These are phyloP conservation scores for Taphrina populina DNA, from an alignment of 1,139 yeast species.

Conservation along the genomic window DNA sequence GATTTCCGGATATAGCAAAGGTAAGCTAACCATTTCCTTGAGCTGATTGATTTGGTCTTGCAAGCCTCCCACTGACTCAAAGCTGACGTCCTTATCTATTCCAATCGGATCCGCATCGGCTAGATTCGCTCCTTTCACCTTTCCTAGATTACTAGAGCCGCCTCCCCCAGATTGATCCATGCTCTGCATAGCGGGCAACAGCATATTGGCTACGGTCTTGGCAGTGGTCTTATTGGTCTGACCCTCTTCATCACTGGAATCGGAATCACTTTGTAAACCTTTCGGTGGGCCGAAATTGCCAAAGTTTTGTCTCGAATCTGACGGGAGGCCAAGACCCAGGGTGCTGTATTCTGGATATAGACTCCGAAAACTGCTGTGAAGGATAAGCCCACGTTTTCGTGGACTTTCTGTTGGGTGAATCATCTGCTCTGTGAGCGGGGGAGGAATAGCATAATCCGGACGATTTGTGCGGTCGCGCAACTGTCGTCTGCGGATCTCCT, in stretches of 20 bases:
- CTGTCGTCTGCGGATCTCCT: slow-evolving; percentile 13
- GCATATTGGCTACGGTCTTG: slow-evolving; percentile 5
- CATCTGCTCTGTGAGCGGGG: slow-evolving; percentile 32
- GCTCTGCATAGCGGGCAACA: slow-evolving; percentile 2
- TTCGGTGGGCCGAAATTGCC: slow-evolving; percentile 24
- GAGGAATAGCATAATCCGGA: slow-evolving; percentile 35
- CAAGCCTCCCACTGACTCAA: slow-evolving; percentile 86
- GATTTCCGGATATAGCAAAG: slow-evolving; percentile 87
- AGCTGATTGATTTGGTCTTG: slow-evolving; percentile 82
- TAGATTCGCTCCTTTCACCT: slow-evolving; percentile 54
- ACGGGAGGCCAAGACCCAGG: slow-evolving; percentile 21
- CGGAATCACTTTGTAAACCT: slow-evolving; percentile 21
- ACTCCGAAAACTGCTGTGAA: slow-evolving; percentile 18
- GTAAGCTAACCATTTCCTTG: slow-evolving; percentile 95
- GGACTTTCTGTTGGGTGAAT: background rate
- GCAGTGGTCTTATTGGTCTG: slow-evolving; percentile 7
- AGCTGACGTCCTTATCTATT: slow-evolving; percentile 87
- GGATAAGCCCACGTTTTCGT: slow-evolving; percentile 2
- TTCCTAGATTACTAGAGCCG: slow-evolving; percentile 45
- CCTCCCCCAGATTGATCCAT: slow-evolving; percentile 34
- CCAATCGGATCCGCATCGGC: slow-evolving; percentile 97
- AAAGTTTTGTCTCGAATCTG: background rate
- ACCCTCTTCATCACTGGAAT: slow-evolving; percentile 30
- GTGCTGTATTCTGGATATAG: slow-evolving; percentile 23
- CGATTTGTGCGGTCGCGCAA: slow-evolving; percentile 29